Evolutionary conservation across 768 basidiomycete genomes (phyloP).

Genomic region (Phylloporus rhodoxanthus): DNA sequence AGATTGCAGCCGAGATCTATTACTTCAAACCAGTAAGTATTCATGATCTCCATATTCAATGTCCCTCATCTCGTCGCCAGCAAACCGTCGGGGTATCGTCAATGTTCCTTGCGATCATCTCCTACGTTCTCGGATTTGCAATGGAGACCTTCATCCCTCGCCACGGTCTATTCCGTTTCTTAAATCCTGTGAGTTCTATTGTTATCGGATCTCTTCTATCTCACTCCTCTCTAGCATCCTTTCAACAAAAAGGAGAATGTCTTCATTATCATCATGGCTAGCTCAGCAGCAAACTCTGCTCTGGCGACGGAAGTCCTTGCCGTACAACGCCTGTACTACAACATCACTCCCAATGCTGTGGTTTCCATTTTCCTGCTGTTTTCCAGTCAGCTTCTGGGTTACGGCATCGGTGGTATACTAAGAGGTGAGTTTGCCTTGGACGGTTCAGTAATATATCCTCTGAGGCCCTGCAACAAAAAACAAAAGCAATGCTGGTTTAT

Average conservation of each 20-base stretch:
- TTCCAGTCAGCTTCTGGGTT: constrained; percentile 38
- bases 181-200: constrained; percentile 40
- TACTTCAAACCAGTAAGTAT: constrained; percentile 50
- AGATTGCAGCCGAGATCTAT: constrained; percentile 45
- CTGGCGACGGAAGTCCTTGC: constrained; percentile 51
- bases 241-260: constrained; percentile 59
- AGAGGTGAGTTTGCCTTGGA: constrained; percentile 31
- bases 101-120: constrained; percentile 51
- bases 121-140: constrained; percentile 43
- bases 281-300: constrained; percentile 48
- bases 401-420: constrained; percentile 50
- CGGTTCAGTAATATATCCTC: not conserved
- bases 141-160: constrained; percentile 45
- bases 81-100: constrained; percentile 48
- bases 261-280: constrained; percentile 54
- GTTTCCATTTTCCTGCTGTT: constrained; percentile 41
- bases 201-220: not conserved
- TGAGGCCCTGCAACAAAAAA: constrained; percentile 4
- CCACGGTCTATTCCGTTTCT: constrained; percentile 39
- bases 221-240: constrained; percentile 34
- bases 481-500: constrained; percentile 32
- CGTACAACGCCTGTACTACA: constrained; percentile 49
- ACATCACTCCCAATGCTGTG: constrained; percentile 44
- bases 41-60: not conserved
- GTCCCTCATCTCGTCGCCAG: constrained; percentile 21